Percentiles rank a stretch among this genome's conserved stretches.
Evolutionary conservation across 495 filamentous ascomycete species (phyloP).

Genomic region (Aspergillus hancockii): DNA sequence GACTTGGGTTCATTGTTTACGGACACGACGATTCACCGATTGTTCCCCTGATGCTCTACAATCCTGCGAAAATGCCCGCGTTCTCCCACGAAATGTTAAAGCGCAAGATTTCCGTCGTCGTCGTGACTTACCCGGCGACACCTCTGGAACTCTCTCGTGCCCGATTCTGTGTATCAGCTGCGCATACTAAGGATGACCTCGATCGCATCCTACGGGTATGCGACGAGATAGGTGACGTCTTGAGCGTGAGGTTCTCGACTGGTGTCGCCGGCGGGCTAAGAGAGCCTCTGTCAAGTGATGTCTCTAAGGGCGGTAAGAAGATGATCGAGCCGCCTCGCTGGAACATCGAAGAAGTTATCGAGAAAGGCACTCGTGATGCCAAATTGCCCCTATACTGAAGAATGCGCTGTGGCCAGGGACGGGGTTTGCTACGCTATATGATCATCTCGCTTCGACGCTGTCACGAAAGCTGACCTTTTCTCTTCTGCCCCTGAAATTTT

Average conservation of each 20-base stretch:
- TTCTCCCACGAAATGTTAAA: slow-evolving; percentile 92
- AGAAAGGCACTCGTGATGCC: slow-evolving; percentile 34
- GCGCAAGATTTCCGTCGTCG: slow-evolving; percentile 90
- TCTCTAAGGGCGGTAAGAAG: slow-evolving; percentile 23
- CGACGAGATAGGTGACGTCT: slow-evolving; percentile 77
- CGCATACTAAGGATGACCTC: slow-evolving; percentile 90
- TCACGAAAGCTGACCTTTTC: not conserved
- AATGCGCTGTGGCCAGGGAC: not conserved
- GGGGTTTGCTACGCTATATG: not conserved
- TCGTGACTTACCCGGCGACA: slow-evolving; percentile 90
- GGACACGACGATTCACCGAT: slow-evolving; percentile 92
- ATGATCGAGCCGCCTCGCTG: slow-evolving; percentile 33
- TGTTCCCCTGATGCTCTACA: slow-evolving; percentile 82
- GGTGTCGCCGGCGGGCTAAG: slow-evolving; percentile 75
- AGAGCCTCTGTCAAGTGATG: slow-evolving; percentile 61
- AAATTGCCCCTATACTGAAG: slow-evolving; percentile 37
- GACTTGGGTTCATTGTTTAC: slow-evolving; percentile 84
- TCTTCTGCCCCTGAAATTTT: not conserved
- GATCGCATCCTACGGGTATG: slow-evolving; percentile 80
- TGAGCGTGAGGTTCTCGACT: slow-evolving; percentile 85
- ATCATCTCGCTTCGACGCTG: not conserved
- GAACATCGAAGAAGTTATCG: slow-evolving; percentile 36
- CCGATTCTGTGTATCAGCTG: slow-evolving; percentile 82
- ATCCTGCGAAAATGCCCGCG: slow-evolving; percentile 87
- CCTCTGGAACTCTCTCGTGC: slow-evolving; percentile 84